These are phyloP conservation scores for Alternaria sp. DNA, from an alignment of 2,329 filamentous ascomycete species.

Conservation along the genomic window DNA sequence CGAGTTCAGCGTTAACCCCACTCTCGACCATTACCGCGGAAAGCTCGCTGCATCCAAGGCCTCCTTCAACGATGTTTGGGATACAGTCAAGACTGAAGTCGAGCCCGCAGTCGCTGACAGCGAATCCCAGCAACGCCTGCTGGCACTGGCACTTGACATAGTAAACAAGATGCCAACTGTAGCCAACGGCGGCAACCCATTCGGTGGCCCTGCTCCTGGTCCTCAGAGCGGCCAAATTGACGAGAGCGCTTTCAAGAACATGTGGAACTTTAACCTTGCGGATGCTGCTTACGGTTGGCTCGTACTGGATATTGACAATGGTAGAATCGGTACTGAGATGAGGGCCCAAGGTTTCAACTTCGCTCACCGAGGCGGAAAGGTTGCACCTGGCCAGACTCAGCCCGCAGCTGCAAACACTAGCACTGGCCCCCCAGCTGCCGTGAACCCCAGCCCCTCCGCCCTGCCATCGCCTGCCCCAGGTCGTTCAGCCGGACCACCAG, in stretches of 20 bases:
- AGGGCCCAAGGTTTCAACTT: constrained; percentile 99
- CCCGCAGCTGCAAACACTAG: constrained; percentile 45
- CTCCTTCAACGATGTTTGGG: constrained; percentile 99
- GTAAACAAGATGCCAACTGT: constrained; percentile 98
- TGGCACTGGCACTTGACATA: constrained; percentile 88
- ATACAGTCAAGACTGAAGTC: constrained; percentile 95
- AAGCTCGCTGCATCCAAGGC: constrained; percentile 98
- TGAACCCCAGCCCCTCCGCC: constrained; percentile 46
- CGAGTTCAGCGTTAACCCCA: constrained; percentile 98
- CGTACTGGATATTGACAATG: constrained; percentile 92
- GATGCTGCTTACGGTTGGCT: constrained; percentile 97
- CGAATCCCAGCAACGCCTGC: constrained; percentile 87
- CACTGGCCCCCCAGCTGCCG: constrained; percentile 44
- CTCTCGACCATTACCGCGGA: constrained; percentile 95
- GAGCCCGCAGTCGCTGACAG: constrained; percentile 94
- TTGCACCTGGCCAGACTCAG: constrained; percentile 48
- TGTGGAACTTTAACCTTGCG: constrained; percentile 99
- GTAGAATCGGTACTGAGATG: constrained; percentile 98
- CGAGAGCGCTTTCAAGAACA: constrained; percentile 99
- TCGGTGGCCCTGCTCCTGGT: constrained; percentile 82
- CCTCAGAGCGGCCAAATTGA: constrained; percentile 86
- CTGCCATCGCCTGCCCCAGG: constrained; percentile 47
- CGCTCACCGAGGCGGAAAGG: constrained; percentile 88
- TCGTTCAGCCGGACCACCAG: constrained; percentile 38
- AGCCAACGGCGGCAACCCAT: constrained; percentile 94